Evolutionary conservation across 495 filamentous ascomycete genomes (phyloP).

Genomic region (Penicillium cataractarum): DNA sequence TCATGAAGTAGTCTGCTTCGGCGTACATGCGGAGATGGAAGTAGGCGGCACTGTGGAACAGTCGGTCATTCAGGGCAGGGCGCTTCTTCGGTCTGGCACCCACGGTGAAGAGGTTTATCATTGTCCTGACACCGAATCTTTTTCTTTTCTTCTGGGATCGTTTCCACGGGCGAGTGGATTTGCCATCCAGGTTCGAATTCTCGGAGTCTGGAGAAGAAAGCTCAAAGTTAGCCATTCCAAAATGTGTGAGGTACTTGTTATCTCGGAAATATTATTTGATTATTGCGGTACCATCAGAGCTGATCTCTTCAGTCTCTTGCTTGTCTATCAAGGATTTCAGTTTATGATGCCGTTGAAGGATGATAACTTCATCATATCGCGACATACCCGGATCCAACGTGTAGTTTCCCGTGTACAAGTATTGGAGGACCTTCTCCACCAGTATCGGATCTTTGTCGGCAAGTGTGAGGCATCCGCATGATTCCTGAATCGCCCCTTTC

Average conservation of each 20-base stretch:
- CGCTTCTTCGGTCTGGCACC: background rate
- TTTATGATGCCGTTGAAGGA: background rate
- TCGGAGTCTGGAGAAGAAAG: background rate
- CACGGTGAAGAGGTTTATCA: background rate
- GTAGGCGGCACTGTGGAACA: background rate
- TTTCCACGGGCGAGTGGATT: background rate
- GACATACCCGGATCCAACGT: background rate
- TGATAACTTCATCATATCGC: background rate
- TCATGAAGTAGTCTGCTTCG: constrained; percentile 4
- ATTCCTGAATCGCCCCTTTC: background rate
- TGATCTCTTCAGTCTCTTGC: background rate
- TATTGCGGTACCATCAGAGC: background rate
- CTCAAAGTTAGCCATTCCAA: background rate
- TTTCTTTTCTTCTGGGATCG: background rate
- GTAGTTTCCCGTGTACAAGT: background rate
- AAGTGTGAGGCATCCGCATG: background rate
- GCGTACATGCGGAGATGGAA: background rate
- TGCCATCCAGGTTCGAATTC: background rate
- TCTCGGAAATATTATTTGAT: no score
- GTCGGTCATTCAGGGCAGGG: background rate
- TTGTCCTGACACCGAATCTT: background rate
- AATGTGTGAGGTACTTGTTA: background rate
- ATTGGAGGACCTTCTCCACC: background rate
- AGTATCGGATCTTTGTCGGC: background rate
- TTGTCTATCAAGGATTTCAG: background rate